A percentile compares a stretch with the other conserved stretches of the same genome.
phyloP scores from a whole-genome alignment of 1,284 basidiomycete genomes.

The Sphagnurus paluster region DNA sequence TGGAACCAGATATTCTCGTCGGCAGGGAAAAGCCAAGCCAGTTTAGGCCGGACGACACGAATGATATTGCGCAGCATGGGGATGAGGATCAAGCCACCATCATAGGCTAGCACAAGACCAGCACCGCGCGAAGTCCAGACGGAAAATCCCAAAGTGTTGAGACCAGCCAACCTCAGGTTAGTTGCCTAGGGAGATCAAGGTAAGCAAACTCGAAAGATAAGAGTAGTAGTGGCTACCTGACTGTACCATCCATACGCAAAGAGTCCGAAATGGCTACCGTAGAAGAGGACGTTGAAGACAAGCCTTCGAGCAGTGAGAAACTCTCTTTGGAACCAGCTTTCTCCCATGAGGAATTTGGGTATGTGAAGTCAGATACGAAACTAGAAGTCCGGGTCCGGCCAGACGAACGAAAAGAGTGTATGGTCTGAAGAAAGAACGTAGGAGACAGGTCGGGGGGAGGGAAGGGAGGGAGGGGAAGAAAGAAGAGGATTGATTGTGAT shows the following conservation, averaged over 20 bases:
- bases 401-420: conserved; percentile 39
- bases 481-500: conserved; percentile 16
- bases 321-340: conserved; percentile 72
- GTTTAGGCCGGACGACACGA: conserved; percentile 73
- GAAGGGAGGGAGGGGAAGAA: conserved; percentile 22
- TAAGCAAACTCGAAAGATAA: conserved; percentile 7
- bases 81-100: conserved; percentile 80
- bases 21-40: conserved; percentile 79
- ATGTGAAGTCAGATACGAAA: conserved; percentile 21
- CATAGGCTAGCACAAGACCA: conserved; percentile 80
- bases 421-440: conserved; percentile 26
- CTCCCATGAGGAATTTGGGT: conserved; percentile 45
- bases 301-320: conserved; percentile 63
- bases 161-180: conserved; percentile 61
- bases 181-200: conserved; percentile 45
- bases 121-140: conserved; percentile 88
- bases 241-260: conserved; percentile 82
- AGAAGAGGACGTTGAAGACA: conserved; percentile 75
- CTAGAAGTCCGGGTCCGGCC: conserved; percentile 44
- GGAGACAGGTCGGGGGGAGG: conserved; percentile 24
- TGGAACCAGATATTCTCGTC: conserved; percentile 95
- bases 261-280: conserved; percentile 66
- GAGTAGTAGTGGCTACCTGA: conserved; percentile 49
- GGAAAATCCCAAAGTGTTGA: conserved; percentile 77
- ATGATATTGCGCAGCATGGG: conserved; percentile 87